These are phyloP conservation scores for Arthrobotrys sinensis DNA, from an alignment of 2,329 filamentous ascomycete genomes.

Conservation along the genomic window DNA sequence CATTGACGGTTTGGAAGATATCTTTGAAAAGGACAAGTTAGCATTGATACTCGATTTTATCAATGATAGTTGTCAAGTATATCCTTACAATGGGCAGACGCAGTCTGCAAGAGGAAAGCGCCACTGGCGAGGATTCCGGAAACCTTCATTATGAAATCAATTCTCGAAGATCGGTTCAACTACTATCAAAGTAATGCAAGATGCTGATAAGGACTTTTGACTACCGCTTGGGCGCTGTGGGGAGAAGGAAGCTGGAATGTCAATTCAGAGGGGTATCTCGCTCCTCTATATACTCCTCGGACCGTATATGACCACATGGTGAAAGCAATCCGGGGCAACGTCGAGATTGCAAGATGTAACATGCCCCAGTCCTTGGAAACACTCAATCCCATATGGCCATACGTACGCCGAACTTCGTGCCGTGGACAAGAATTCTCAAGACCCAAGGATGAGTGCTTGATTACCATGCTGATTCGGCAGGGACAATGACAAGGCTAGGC, in stretches of 20 bases:
- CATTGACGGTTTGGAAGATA: constrained; percentile 54
- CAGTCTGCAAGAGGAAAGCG: constrained; percentile 52
- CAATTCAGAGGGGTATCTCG: constrained; percentile 12
- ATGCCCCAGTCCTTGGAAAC: constrained; percentile 24
- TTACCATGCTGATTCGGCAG: constrained; percentile 27
- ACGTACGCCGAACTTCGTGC: constrained; percentile 36
- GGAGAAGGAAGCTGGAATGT: constrained; percentile 13
- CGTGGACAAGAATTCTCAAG: constrained; percentile 43
- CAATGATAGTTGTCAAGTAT: not conserved
- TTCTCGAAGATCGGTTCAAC: constrained; percentile 32
- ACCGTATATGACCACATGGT: not conserved
- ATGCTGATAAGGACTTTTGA: constrained; percentile 26
- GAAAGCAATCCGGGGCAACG: constrained; percentile 1
- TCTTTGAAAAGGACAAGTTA: constrained; percentile 28
- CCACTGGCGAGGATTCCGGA: constrained; percentile 46
- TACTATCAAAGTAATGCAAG: constrained; percentile 60
- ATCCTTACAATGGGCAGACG: constrained; percentile 58
- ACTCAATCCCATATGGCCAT: constrained; percentile 25
- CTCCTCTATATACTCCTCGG: constrained; percentile 40
- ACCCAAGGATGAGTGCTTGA: constrained; percentile 40
- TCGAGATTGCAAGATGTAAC: constrained; percentile 44
- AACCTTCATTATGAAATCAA: constrained; percentile 57
- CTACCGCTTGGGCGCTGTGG: constrained; percentile 49
- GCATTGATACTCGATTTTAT: not conserved
- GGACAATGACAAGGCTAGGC: constrained; percentile 31